These are phyloP conservation scores for Candida sp. DNA, from an alignment of 1,139 yeast genomes.

Conservation along the genomic window DNA sequence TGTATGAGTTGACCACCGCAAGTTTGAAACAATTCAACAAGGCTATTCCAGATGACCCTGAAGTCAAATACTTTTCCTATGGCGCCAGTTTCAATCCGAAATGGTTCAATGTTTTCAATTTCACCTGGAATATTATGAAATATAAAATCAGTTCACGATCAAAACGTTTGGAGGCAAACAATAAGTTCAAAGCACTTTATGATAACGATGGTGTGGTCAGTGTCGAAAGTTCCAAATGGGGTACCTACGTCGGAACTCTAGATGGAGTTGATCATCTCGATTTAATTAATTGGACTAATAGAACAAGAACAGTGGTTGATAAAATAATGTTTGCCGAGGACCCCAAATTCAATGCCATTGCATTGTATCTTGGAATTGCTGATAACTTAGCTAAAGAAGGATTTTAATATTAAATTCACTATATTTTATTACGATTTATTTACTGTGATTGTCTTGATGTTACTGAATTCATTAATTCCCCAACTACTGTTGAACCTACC, in stretches of 20 bases:
- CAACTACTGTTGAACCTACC: constrained; percentile 51
- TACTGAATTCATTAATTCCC: constrained; percentile 47
- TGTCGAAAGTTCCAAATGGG: constrained; percentile 80
- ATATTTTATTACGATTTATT: constrained; percentile 5
- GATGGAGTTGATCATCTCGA: constrained; percentile 83
- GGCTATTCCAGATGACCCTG: constrained; percentile 49
- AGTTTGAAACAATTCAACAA: constrained; percentile 54
- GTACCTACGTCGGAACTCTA: constrained; percentile 73
- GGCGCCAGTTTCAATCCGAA: constrained; percentile 72
- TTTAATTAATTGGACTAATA: constrained; percentile 77
- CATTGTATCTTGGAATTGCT: constrained; percentile 72
- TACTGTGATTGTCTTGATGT: constrained; percentile 35
- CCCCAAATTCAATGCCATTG: constrained; percentile 64
- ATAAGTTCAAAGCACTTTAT: constrained; percentile 6
- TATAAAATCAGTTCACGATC: constrained; percentile 14
- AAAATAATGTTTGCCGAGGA: constrained; percentile 29
- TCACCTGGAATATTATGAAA: constrained; percentile 61
- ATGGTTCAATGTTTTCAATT: constrained; percentile 58
- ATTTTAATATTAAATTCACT: constrained; percentile 26
- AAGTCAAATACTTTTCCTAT: constrained; percentile 73
- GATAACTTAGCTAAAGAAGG: constrained; percentile 67
- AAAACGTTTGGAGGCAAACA: constrained; percentile 5
- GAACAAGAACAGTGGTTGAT: constrained; percentile 34
- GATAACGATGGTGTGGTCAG: constrained; percentile 88
- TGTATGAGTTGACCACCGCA: constrained; percentile 59